These are phyloP conservation scores for Medicago ruthenica DNA, from an alignment of 306 rosid genomes.

Conservation along the genomic window DNA sequence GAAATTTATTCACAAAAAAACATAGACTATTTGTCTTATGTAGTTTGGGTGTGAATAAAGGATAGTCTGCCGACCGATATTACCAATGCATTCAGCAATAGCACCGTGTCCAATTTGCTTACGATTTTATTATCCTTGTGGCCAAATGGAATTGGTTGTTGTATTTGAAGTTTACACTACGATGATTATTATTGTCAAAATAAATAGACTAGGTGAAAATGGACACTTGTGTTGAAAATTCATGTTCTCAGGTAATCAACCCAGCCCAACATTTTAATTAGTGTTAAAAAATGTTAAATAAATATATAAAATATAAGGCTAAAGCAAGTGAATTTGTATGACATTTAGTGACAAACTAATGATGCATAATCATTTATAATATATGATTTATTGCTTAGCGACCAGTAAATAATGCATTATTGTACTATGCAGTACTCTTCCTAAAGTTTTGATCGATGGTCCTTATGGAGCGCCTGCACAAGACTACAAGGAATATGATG, in stretches of 20 bases:
- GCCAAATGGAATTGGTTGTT: background rate
- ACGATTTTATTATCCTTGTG: background rate
- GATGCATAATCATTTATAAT: background rate
- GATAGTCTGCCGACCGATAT: background rate
- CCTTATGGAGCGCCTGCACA: constrained; percentile 86
- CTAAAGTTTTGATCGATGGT: constrained; percentile 69
- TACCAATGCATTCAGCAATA: background rate
- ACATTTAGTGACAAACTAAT: background rate
- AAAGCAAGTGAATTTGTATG: background rate
- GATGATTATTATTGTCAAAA: background rate
- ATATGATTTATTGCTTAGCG: background rate
- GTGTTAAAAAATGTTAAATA: background rate
- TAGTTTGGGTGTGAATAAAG: constrained; percentile 6
- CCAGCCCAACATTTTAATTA: background rate
- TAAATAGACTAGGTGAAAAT: background rate
- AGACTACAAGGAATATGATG: constrained; percentile 70
- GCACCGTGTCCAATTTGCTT: constrained; percentile 14
- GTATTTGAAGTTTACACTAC: background rate
- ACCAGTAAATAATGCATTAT: constrained; percentile 5
- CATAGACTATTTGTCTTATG: constrained; percentile 5
- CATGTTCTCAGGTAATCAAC: constrained; percentile 19
- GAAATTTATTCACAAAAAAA: constrained; percentile 10
- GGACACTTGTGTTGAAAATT: constrained; percentile 17
- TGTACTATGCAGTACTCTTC: constrained; percentile 42
- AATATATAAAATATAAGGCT: background rate